Evolutionary conservation across 2,329 filamentous ascomycete species (phyloP).

Genomic region (Calonectria henricotiae): DNA sequence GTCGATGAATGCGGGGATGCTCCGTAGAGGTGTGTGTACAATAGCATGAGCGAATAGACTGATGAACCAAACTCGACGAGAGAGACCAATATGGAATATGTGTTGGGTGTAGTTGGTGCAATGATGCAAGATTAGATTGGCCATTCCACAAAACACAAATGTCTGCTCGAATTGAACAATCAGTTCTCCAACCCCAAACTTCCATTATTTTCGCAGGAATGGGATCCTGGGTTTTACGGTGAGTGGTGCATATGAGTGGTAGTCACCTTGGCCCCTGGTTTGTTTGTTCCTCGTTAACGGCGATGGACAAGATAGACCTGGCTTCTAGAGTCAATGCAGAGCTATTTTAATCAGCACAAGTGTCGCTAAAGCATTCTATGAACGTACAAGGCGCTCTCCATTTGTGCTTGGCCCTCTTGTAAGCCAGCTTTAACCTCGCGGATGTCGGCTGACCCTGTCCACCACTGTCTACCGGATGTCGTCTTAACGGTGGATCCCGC

Average conservation of each 20-base stretch:
- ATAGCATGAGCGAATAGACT: conserved; percentile 8
- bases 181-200: not conserved
- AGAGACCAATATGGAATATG: not conserved
- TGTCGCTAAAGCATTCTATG: not conserved
- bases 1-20: conserved; percentile 6
- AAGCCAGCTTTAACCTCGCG: not conserved
- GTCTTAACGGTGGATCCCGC: not conserved
- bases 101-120: not conserved
- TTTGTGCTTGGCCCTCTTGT: not conserved
- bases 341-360: not conserved
- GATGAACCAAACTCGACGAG: not conserved
- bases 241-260: no score
- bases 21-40: not conserved
- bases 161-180: not conserved
- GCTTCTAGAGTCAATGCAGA: no score
- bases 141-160: not conserved
- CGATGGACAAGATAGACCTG: no score
- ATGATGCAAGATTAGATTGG: not conserved
- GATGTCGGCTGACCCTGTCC: no score
- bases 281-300: no score
- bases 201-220: no score
- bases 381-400: not conserved
- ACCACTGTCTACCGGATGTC: no score
- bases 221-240: no score
- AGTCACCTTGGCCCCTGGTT: no score